Evolutionary conservation across 75 land plant species (phyloP), one percentile per base, ranked within the genome.

Genomic region (Ceratopteris richardii): DNA sequence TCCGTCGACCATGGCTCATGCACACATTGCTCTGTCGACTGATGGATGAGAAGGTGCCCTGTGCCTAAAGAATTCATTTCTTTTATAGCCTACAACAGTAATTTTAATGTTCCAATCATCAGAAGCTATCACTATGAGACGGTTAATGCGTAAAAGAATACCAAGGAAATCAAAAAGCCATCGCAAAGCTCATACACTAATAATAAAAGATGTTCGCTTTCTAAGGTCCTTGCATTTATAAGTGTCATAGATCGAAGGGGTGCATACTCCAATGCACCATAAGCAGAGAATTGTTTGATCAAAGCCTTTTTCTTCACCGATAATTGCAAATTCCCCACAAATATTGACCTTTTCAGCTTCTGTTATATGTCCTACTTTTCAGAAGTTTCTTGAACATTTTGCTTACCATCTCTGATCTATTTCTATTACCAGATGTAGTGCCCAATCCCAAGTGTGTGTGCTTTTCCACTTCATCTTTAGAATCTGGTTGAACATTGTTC

Each of bases 271-370:
- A 95, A 56, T 48, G 75, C 83, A 2, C 99, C 99, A 75, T 79
- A 95, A 63, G 40, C 31, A 5, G 67, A 66, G 59, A 95, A 95
- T 62, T 86, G 88, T 43, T 75, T 79, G 51, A 78, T 33, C 24
- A 95, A 55, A 9, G 65, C 71, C 61, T 95, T 95, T 70, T 75
- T 79, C 75, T 87, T 95, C 27, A 71, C 48, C 48, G 73, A 77
- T 67, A 82, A 43, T 1, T 92, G 86, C 74, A 95, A 70, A 63
- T 95, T 95, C 31, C 99, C 99, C 24, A 90, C 84, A 75, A 95
- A 95, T 21, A 95, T 72, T 24, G 99, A 90, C 56, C 97, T 76
- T 36, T 75, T 50, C 17, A 90, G 71, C 80, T 95, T 95, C 28
- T 58, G 62, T 62, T 82, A 88, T 50, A 81, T 84, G 56, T 90